Evolutionary conservation across 305 asterid genomes (phyloP), one percentile per base, ranked within the genome.

Genomic region (Euphrasia arctica): DNA sequence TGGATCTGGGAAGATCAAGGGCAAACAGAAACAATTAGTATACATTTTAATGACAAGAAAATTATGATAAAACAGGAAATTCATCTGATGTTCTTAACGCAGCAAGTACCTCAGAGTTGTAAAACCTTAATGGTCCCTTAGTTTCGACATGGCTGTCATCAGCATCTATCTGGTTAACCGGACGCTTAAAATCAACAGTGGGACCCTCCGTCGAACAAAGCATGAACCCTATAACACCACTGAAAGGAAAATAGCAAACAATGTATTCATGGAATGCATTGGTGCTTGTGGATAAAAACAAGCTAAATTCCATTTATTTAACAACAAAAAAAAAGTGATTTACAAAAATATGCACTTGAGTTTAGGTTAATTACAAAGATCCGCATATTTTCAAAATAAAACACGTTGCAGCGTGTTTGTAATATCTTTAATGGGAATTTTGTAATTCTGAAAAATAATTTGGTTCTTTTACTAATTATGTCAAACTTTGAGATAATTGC

Each of bases 1-100:
- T 88, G 94, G 50, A 91, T 83, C 98, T 90, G 89, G 9, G 65
- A 14, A 65, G 15, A 63, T 31, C 4, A 22, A 58, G 60, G 6
- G 51, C 42, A 5, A 9, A 67, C 3, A 14, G 61, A 3, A 62
- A 31, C 57, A 25, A 15, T 47, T 13, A 45, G 31, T 6, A 54
- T 18, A 18, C 13, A 2, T 27, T 28, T 25, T 9, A 31, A 13
- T 34, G 28, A 42, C 0, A 12, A 34, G 34, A 14, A 27, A 31
- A 13, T 34, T 28, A 42, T 0, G 9, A 34, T 42, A 14, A 15
- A 47, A 60, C 9, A 5, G 10, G 22, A 57, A 31, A 4, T 5
- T 12, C 43, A 27, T 54, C 10, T 9, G 3, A 7, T 4, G 9
- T 22, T 28, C 9, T 36, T 36, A 6, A 5, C 8, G 8, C 42